These are phyloP conservation scores for Pezicula radicicola DNA, from an alignment of 2,329 filamentous ascomycete genomes.

Conservation along the genomic window DNA sequence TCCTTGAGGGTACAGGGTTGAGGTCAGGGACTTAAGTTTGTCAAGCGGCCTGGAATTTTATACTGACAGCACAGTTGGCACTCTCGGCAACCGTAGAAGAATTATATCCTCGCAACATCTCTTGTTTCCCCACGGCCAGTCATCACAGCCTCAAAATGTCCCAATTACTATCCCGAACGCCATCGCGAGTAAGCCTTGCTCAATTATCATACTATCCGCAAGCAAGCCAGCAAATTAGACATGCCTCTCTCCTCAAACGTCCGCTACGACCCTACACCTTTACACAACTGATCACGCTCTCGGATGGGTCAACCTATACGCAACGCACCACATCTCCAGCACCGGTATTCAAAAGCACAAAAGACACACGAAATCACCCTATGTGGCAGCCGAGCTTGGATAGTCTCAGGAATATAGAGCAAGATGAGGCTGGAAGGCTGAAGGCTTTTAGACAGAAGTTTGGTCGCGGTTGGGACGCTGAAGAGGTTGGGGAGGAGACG, in stretches of 20 bases:
- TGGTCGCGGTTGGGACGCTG: constrained; percentile 77
- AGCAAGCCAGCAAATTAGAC: constrained; percentile 41
- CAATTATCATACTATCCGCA: constrained; percentile 2
- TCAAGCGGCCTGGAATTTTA: constrained; percentile 4
- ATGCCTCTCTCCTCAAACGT: constrained; percentile 81
- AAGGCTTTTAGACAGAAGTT: constrained; percentile 83
- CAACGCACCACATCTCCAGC: constrained; percentile 73
- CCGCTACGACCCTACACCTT: constrained; percentile 94
- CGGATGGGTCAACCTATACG: constrained; percentile 83
- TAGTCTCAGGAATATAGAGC: constrained; percentile 82
- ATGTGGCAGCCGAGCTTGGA: constrained; percentile 87
- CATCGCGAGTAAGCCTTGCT: constrained; percentile 12
- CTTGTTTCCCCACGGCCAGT: neutral
- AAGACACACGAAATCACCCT: constrained; percentile 86
- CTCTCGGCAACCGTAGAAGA: constrained; percentile 12
- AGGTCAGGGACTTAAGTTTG: neutral
- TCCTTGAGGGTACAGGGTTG: neutral
- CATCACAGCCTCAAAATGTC: constrained; percentile 10
- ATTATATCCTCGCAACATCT: constrained; percentile 3
- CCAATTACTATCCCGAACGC: constrained; percentile 13
- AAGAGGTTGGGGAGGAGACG: constrained; percentile 31
- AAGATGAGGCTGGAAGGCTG: constrained; percentile 89
- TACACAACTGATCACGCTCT: constrained; percentile 92
- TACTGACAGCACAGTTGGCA: constrained; percentile 10
- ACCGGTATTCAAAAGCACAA: constrained; percentile 57